A percentile compares a stretch with the other conserved stretches of the same genome.
phyloP scores from a whole-genome alignment of 345 rosid species.

The Combretum micranthum region DNA sequence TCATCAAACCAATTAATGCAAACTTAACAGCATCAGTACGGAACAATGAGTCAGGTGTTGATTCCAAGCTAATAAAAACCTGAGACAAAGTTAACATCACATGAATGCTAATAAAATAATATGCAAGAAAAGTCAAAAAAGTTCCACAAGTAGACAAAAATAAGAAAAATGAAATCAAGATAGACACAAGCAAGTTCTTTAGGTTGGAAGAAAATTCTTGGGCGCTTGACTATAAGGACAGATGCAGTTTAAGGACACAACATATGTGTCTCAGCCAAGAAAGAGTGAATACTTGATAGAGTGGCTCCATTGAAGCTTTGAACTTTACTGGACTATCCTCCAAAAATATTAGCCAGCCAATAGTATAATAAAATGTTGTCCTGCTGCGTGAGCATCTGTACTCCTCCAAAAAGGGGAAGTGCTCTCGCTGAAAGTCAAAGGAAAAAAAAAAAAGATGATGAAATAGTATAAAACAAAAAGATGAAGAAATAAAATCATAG shows the following conservation, averaged over 20 bases:
- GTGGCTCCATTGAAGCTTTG: constrained; percentile 95
- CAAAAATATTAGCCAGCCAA: constrained; percentile 96
- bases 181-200: too few relatives aligned
- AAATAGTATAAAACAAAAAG: constrained; percentile 9
- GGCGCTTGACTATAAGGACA: not conserved
- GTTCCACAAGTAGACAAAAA: not conserved
- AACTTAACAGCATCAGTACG: constrained; percentile 89
- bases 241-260: not conserved
- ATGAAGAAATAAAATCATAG: constrained; percentile 1
- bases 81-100: constrained; percentile 18
- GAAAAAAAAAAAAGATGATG: constrained; percentile 5
- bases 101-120: not conserved
- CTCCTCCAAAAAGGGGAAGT: constrained; percentile 89
- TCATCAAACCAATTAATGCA: constrained; percentile 88
- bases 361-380: constrained; percentile 88
- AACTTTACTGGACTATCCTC: constrained; percentile 96
- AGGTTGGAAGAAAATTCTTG: not conserved
- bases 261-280: not conserved
- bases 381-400: constrained; percentile 93
- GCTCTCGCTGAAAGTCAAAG: constrained; percentile 73
- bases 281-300: constrained; percentile 51
- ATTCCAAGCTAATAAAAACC: constrained; percentile 82
- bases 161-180: too few relatives aligned
- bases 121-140: not conserved
- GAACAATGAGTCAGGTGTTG: constrained; percentile 80